Percentiles rank a stretch among this genome's conserved stretches.
Evolutionary conservation across 495 filamentous ascomycete genomes (phyloP).

Genomic region (Podospora bellae-mahoneyi): DNA sequence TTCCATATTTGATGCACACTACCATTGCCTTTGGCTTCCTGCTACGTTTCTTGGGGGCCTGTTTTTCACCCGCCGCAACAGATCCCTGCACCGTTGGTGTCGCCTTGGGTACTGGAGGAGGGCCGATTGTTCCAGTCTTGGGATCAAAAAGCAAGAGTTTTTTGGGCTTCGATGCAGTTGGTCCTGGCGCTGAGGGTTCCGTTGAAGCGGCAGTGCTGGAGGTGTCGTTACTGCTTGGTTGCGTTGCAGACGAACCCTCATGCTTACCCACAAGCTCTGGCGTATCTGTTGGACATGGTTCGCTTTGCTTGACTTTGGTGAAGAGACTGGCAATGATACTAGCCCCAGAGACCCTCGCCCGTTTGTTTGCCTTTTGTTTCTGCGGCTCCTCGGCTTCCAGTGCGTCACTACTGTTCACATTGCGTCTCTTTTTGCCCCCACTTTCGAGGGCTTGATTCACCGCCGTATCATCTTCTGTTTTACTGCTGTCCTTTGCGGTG

Average conservation of each 20-base stretch:
- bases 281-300: no score
- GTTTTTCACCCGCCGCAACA: slow-evolving; percentile 5
- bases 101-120: slow-evolving; percentile 43
- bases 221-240: background rate
- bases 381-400: background rate
- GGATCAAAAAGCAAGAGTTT: slow-evolving; percentile 49
- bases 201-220: slow-evolving; percentile 6
- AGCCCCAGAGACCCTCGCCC: background rate
- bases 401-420: background rate
- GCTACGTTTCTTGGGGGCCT: slow-evolving; percentile 6
- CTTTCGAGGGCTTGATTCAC: slow-evolving; percentile 32
- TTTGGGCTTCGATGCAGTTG: slow-evolving; percentile 32
- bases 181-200: slow-evolving; percentile 44
- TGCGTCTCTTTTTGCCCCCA: slow-evolving; percentile 41
- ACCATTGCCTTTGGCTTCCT: slow-evolving; percentile 23
- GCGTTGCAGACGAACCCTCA: no score
- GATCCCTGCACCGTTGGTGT: background rate
- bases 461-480: background rate
- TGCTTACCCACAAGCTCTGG: no score
- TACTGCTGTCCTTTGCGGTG: slow-evolving; percentile 5
- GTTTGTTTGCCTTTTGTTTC: background rate
- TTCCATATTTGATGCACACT: slow-evolving; percentile 37
- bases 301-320: background rate
- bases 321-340: background rate
- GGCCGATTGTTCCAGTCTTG: slow-evolving; percentile 54